These are phyloP conservation scores for Pestalotiopsis sp. DNA, from an alignment of 2,329 filamentous ascomycete species.

Conservation along the genomic window DNA sequence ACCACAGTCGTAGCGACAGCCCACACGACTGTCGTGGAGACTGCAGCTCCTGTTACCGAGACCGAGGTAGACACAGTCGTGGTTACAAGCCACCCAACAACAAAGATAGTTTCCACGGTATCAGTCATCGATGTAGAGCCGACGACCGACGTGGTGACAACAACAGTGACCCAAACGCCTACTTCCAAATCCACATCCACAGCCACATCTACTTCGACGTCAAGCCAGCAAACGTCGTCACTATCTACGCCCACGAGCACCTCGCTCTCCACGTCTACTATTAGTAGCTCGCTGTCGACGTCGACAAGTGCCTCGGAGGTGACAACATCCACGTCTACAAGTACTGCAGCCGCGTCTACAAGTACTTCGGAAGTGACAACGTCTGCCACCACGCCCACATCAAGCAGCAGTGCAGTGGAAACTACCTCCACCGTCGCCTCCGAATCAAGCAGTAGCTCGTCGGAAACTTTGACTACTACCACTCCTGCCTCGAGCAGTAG, in stretches of 20 bases:
- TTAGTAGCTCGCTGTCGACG: neutral
- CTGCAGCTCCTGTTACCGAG: slow-evolving; percentile 26
- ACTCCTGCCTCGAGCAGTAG: neutral
- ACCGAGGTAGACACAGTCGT: slow-evolving; percentile 32
- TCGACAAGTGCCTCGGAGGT: neutral
- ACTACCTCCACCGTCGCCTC: neutral
- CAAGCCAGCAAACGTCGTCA: neutral
- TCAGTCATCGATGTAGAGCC: slow-evolving; percentile 30
- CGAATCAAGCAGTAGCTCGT: neutral
- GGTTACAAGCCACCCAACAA: slow-evolving; percentile 23
- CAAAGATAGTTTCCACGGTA: slow-evolving; percentile 27
- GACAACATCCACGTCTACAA: neutral
- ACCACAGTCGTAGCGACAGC: slow-evolving; percentile 30
- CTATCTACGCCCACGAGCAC: neutral
- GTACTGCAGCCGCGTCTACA: neutral
- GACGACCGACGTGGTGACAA: slow-evolving; percentile 5
- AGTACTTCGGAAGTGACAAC: neutral
- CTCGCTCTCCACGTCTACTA: neutral
- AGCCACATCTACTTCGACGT: neutral
- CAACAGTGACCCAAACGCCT: slow-evolving; percentile 1
- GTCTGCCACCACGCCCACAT: neutral
- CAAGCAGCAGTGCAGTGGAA: neutral
- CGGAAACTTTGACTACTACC: neutral
- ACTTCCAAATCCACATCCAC: slow-evolving; percentile 1
- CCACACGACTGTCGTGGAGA: slow-evolving; percentile 35